Percentiles rank a stretch among this genome's conserved stretches.
Evolutionary conservation across 192 early-diverging fungal genomes (phyloP).

Genomic region (Coemansia sp.): DNA sequence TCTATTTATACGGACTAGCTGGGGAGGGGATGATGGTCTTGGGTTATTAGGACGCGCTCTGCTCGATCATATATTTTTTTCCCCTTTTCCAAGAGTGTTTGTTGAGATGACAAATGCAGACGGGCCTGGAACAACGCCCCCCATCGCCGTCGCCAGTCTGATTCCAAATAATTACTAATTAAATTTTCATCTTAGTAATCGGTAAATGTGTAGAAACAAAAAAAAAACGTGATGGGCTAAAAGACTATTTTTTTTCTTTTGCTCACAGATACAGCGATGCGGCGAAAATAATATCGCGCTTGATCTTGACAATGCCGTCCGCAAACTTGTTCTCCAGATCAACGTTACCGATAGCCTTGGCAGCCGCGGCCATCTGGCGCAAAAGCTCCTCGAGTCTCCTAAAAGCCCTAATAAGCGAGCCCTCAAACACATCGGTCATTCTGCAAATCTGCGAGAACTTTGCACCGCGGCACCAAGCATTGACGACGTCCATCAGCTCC

Average conservation of each 20-base stretch:
- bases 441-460: conserved; percentile 93
- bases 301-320: conserved; percentile 86
- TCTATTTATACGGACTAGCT: too few species aligned
- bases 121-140: too few species aligned
- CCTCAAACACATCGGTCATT: conserved; percentile 94
- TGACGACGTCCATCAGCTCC: conserved; percentile 93
- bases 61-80: too few species aligned
- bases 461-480: conserved; percentile 86
- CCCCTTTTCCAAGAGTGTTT: too few species aligned
- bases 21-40: too few species aligned
- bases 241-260: conserved; percentile 27
- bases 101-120: too few species aligned
- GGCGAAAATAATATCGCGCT: conserved; percentile 97
- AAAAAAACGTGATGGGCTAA: too few species aligned
- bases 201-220: too few species aligned
- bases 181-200: too few species aligned
- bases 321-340: conserved; percentile 94
- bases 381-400: conserved; percentile 86
- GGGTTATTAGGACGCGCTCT: too few species aligned
- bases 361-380: conserved; percentile 83
- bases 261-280: conserved; percentile 89
- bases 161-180: too few species aligned
- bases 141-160: too few species aligned
- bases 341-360: conserved; percentile 91
- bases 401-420: conserved; percentile 86